Evolutionary conservation across 2,329 filamentous ascomycete genomes (phyloP).

Genomic region (Pseudogymnoascus sp.): DNA sequence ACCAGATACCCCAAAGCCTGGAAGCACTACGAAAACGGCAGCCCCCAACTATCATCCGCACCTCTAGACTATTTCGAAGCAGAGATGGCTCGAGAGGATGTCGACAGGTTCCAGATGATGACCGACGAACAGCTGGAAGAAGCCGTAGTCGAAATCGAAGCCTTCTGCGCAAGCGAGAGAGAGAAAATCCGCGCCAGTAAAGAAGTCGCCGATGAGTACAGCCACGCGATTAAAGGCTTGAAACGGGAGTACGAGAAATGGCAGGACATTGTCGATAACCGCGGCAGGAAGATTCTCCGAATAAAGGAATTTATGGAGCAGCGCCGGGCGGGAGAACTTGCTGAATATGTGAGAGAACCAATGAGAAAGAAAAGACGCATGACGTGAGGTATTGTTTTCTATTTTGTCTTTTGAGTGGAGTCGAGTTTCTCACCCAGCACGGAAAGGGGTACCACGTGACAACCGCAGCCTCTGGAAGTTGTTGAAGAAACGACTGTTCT

Average conservation of each 20-base stretch:
- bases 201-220: background rate
- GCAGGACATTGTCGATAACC: background rate
- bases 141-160: background rate
- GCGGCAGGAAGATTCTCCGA: background rate
- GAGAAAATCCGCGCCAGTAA: background rate
- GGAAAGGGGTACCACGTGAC: background rate
- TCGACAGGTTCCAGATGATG: background rate
- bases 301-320: background rate
- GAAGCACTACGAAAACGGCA: background rate
- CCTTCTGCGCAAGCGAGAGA: background rate
- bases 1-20: background rate
- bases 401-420: background rate
- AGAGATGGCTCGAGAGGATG: background rate
- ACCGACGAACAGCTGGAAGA: background rate
- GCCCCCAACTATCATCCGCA: background rate
- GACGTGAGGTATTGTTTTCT: background rate
- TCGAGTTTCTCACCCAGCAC: background rate
- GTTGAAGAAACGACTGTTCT: background rate
- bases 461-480: background rate
- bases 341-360: background rate
- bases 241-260: background rate
- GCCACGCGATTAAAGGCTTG: background rate
- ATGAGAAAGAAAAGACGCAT: background rate
- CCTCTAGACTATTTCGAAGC: background rate
- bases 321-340: background rate